phyloP scores from a whole-genome alignment of 306 rosid genomes.

The Cotoneaster glaucophyllus region DNA sequence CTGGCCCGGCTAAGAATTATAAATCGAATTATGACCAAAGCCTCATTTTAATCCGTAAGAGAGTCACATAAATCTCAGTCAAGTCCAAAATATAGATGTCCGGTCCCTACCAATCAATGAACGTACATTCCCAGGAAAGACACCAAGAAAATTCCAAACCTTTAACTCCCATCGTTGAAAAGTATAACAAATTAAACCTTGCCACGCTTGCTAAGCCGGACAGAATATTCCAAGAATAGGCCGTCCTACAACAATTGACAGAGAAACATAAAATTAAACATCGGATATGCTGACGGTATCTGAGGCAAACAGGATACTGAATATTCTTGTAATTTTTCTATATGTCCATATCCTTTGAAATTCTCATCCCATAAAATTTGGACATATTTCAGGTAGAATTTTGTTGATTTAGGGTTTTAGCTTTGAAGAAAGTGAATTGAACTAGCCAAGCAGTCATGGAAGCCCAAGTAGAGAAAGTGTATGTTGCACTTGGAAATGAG shows the following conservation, averaged over 20 bases:
- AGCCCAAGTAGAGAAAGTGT: conserved; percentile 37
- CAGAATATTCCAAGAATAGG: conserved; percentile 34
- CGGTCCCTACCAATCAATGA: neutral
- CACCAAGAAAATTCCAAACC: neutral
- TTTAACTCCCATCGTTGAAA: neutral
- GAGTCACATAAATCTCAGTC: neutral
- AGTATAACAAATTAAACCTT: neutral
- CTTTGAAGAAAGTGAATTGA: neutral
- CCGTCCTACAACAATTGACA: conserved; percentile 14
- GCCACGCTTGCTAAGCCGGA: conserved; percentile 5
- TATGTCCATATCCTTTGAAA: neutral
- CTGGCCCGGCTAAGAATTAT: too few species aligned
- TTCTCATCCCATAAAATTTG: neutral
- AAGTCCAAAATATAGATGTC: neutral
- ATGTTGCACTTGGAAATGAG: conserved; percentile 75
- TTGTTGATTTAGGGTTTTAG: neutral
- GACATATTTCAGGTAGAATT: neutral
- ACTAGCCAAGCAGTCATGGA: conserved; percentile 25
- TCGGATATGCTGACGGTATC: neutral
- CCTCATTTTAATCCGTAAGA: conserved; percentile 10
- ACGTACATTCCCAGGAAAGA: neutral
- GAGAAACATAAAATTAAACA: neutral
- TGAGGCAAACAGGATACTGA: neutral
- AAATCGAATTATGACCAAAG: neutral
- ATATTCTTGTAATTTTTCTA: too few species aligned